A percentile compares a stretch with the other conserved stretches of the same genome.
These are phyloP conservation scores for Begonia fuchsioides DNA, from an alignment of 306 rosid genomes.

Conservation along the genomic window DNA sequence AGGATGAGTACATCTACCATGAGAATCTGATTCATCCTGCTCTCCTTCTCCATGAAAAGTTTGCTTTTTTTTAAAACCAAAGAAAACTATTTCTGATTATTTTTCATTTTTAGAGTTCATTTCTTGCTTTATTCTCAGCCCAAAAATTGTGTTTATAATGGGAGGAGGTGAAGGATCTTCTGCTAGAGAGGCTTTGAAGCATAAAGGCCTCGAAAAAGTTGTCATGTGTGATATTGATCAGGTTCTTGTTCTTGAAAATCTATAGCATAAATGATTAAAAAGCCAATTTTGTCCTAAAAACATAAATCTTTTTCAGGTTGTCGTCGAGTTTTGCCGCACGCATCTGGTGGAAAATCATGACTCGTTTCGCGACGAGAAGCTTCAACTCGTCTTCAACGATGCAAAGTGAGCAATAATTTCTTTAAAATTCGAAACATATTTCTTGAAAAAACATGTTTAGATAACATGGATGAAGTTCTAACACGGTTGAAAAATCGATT, in stretches of 20 bases:
- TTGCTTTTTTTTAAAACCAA: neutral
- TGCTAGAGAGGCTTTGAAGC: conserved; percentile 19
- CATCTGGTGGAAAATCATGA: conserved; percentile 15
- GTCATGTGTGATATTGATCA: conserved; percentile 25
- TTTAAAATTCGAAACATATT: neutral
- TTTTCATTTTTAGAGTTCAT: neutral
- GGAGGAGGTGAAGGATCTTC: conserved; percentile 27
- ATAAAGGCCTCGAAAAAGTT: conserved; percentile 11
- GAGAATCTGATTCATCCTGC: conserved; percentile 29
- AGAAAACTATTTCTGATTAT: neutral
- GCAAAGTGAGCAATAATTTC: conserved; percentile 7
- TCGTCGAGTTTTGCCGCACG: conserved; percentile 14
- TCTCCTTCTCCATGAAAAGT: conserved; percentile 17
- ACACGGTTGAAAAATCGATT: neutral
- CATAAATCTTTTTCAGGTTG: conserved; percentile 5
- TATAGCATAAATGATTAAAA: no score
- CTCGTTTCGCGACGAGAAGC: conserved; percentile 12
- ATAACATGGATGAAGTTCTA: no score
- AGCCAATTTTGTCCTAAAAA: no score
- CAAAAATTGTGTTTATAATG: conserved; percentile 18
- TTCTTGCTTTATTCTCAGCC: conserved; percentile 10
- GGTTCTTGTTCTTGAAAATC: conserved; percentile 3
- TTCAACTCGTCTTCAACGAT: conserved; percentile 15
- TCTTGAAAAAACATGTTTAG: no score
- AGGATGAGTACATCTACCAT: conserved; percentile 22